A percentile compares a stretch with the other conserved stretches of the same genome.
Evolutionary conservation across 2,329 filamentous ascomycete genomes (phyloP).

Genomic region (Fusarium scirpi): DNA sequence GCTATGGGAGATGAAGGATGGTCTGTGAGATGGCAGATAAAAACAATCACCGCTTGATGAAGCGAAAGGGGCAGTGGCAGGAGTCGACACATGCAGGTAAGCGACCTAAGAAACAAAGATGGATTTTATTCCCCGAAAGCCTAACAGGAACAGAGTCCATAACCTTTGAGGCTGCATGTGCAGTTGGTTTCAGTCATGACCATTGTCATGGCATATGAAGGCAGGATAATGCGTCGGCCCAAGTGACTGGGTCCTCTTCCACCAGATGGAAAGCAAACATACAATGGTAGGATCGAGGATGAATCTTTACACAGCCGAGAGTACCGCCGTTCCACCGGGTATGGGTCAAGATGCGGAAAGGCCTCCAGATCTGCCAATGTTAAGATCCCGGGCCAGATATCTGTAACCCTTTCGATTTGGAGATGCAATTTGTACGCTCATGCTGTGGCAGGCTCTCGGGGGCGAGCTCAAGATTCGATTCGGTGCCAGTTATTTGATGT

Average conservation of each 20-base stretch:
- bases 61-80: conserved; percentile 11
- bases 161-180: background rate
- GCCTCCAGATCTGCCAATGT: background rate
- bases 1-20: conserved; percentile 28
- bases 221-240: conserved; percentile 1
- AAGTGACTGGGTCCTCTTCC: background rate
- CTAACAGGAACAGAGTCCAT: background rate
- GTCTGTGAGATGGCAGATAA: conserved; percentile 21
- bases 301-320: conserved; percentile 16
- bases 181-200: background rate
- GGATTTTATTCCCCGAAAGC: background rate
- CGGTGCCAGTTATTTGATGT: background rate
- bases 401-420: conserved; percentile 28
- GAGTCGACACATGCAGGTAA: conserved; percentile 19
- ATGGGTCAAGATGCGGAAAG: conserved; percentile 2
- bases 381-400: conserved; percentile 4
- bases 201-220: conserved; percentile 10
- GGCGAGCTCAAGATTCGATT: conserved; percentile 3
- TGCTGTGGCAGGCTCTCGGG: conserved; percentile 36
- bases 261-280: conserved; percentile 13
- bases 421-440: conserved; percentile 32
- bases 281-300: background rate
- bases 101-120: conserved; percentile 13
- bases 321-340: conserved; percentile 13
- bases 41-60: conserved; percentile 27